Base-by-base conservation (phyloP, 805 yeast species). In the Cyberlindnera sargentensis region DNA sequence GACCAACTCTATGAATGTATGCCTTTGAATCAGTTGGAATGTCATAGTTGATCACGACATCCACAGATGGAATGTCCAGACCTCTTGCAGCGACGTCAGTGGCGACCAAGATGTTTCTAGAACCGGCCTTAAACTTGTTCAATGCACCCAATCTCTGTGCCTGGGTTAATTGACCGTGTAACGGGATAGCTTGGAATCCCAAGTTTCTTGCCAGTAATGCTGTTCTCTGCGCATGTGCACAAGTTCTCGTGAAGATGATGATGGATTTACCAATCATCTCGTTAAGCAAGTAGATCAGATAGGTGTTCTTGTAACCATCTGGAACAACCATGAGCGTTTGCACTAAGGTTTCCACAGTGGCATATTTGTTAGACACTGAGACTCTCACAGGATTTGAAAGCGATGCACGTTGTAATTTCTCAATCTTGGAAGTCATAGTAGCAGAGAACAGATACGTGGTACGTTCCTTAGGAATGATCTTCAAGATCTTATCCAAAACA, bases 41-140 rank as follows among this genome's bases (percentile, higher is more conserved):
- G 58, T 93, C 98, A 58, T 77, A 93, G 61, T 93, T 93, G 28
- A 93, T 67, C 25, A 93, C 98, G 52, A 91, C 69, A 58, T 82
- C 91, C 3, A 93, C 99, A 8, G 79, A 73, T 8, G 98, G 99
- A 45, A 93, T 93, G 73, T 93, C 99, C 51, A 93, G 73, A 62
- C 99, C 99, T 76, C 99, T 80, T 27, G 96, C 82, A 3, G 96
- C 99, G 24, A 93, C 97, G 62, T 84, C 95, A 2, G 95, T 84
- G 10, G 93, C 93, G 8, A 84, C 84, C 36, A 84, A 64, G 41
- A 84, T 83, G 41, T 74, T 73, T 53, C 82, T 72, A 39, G 73
- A 76, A 8, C 90, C 88, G 7, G 85, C 70, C 60, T 84, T 85
- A 67, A 85, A 85, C 55, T 84, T 77, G 62, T 84, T 86, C 51